Base-by-base conservation (phyloP, 1,139 yeast species). In the Saccharomycopsis hybrid region DNA sequence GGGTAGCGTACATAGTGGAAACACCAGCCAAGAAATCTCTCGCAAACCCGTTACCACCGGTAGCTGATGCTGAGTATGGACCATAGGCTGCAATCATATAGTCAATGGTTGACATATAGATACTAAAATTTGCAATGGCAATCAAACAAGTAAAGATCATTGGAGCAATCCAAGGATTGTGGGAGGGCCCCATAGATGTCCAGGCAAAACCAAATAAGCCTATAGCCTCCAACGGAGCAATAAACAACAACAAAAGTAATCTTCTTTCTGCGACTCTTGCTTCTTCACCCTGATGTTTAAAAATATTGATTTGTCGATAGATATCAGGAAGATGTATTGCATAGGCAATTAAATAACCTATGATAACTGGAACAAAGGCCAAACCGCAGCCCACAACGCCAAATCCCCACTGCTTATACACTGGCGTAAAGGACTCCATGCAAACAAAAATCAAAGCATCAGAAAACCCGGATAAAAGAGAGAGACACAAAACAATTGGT, bases 391-490 rank as follows among this genome's bases (percentile, higher is more conserved):
- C 62, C 30, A 63, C 59, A 32, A 65, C 58, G 3, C 60, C 57
- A 51, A 68, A 68, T 11, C 58, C 55, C 63, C 45, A 42, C 43
- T 42, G 45, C 5, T 9, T 28, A 54, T 65, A 69, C 1, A 67
- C 71, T 35, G 63, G 55, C 5, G 65, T 56, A 51, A 65, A 68
- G 0, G 71, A 66, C 52, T 68, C 68, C 66, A 68, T 64, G 57
- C 69, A 68, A 37, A 66, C 60, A 58, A 69, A 69, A 47, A 69
- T 67, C 60, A 69, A 66, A 9, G 71, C 70, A 55, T 69, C 72
- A 4, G 69, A 63, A 53, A 69, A 69, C 3, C 72, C 72, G 25
- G 70, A 64, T 49, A 69, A 66, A 47, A 69, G 60, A 1, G 70
- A 67, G 44, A 68, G 63, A 50, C 64, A 65, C 40, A 68, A 59